phyloP scores from a whole-genome alignment of 2,329 filamentous ascomycete species.

The Ilyonectria robusta region DNA sequence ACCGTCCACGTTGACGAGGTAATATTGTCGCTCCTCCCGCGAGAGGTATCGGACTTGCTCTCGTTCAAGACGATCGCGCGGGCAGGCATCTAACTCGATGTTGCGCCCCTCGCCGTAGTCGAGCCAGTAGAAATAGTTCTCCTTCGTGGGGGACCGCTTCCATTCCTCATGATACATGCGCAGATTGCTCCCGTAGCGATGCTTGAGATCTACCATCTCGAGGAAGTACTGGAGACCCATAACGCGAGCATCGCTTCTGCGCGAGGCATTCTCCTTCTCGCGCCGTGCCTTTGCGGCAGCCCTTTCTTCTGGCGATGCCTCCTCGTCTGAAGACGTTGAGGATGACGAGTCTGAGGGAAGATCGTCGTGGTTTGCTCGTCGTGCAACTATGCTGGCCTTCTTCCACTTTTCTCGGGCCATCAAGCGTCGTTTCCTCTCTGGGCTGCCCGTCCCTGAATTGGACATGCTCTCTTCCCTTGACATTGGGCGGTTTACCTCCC shows the following conservation, averaged over 20 bases:
- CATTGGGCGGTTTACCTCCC: constrained; percentile 63
- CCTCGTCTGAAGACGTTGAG: constrained; percentile 46
- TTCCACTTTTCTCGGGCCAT: constrained; percentile 80
- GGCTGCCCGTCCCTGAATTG: constrained; percentile 26
- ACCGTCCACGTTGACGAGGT: constrained; percentile 82
- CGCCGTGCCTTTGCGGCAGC: constrained; percentile 57
- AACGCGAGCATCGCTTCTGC: constrained; percentile 78
- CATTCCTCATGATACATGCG: constrained; percentile 87
- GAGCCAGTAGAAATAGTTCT: constrained; percentile 97
- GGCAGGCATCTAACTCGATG: constrained; percentile 79
- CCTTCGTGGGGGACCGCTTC: constrained; percentile 81
- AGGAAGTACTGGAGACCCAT: constrained; percentile 91
- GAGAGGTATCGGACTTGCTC: constrained; percentile 89
- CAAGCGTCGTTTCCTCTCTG: constrained; percentile 36
- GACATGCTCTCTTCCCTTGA: constrained; percentile 27
- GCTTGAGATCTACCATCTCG: constrained; percentile 89
- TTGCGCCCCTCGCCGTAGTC: constrained; percentile 83
- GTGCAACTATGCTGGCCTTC: constrained; percentile 78
- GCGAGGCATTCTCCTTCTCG: constrained; percentile 66
- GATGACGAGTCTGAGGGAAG: constrained; percentile 60
- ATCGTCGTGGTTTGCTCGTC: constrained; percentile 79
- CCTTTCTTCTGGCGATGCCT: constrained; percentile 55
- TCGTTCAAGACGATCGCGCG: constrained; percentile 80
- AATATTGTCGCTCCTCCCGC: constrained; percentile 84
- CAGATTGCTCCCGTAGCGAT: constrained; percentile 88